Base-by-base conservation (phyloP, 2,329 filamentous ascomycete species). In the Cladobotryum protrusum region DNA sequence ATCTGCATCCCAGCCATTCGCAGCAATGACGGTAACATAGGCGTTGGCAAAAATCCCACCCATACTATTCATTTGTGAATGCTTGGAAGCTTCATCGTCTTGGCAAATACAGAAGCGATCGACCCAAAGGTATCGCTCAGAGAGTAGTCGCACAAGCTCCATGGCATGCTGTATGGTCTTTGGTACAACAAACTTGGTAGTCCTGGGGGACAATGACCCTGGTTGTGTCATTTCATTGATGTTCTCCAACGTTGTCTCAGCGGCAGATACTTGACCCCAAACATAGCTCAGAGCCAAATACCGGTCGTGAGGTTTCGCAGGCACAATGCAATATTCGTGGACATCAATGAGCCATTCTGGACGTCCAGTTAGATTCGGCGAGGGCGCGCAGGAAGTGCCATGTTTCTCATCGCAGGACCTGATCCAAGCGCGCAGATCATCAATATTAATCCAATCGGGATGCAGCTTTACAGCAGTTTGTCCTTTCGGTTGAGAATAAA, bases 141-240 rank as follows among this genome's bases (percentile, higher is more conserved):
- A 14, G 40, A 42, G 40, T 9, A 42, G 40, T 19, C 40, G 17
- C 13, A 24, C 33, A 67, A 36, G 40, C 9, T 20, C 20, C 40
- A 49, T 49, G 32, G 44, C 47, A 49, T 49, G 41, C 42, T 45
- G 40, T 15, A 32, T 29, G n/a, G 40, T 42, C 40, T 42, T 42
- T 2, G 40, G 40, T 18, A 42, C 19, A 14, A 42, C 5, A 8
- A 42, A 17, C 40, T 18, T 42, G 40, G 2, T 20, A 13, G 19
- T 42, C 4, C 2, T 9, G 11, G 19, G 15, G 19, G 17, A 18
- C 17, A 42, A 20, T 9, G 40, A 17, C 6, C 40, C 40, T 8
- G 15, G 17, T 9, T 11, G n/a, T 18, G 11, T n/a, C n/a, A 42
- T n/a, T 14, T 11, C 40, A 8, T 20, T 14, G 19, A 42, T 20